Base-by-base conservation (phyloP, 108 stramenopile genomes). In the Nannochloropsis oceanica region DNA sequence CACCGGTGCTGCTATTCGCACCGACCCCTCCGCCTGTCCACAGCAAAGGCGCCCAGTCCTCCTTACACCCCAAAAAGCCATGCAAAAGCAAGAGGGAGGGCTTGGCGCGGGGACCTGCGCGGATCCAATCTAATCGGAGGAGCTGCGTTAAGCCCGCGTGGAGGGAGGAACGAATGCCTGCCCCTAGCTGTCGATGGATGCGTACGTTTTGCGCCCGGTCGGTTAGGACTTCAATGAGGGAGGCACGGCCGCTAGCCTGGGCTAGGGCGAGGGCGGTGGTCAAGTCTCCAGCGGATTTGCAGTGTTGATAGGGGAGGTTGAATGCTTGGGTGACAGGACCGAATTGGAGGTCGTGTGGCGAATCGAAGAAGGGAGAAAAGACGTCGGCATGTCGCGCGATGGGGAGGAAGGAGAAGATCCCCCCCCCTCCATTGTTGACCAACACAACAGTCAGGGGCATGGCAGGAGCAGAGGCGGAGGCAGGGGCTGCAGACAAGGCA, bases 391-490 rank as follows among this genome's bases (percentile, higher is more conserved):
- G 93, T 80, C 93, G 93, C n/a, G 95, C 93, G 82, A 97, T 94
- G 0, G 96, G 96, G n/a, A 97, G 87, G 84, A 97, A 97, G 26
- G 94, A 93, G 84, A 97, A 97, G 42, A 97, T 97, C 22, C 94
- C 95, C 12, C 96, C 95, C 42, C 96, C 96, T 50, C 94, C 93
- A 85, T 97, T 97, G 92, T 97, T 96, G 42, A 96, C 92, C 44
- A 95, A 86, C 18, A 89, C 88, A 20, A 87, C 27, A 9, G 84
- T 87, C 9, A 89, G 22, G 22, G 79, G 80, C 7, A 11, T 24
- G 73, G 42, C 27, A 25, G 25, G 43, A 2, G 93, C 26, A 42
- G 43, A 80, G 26, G 25, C 44, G 80, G 80, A 83, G 82, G 34
- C 85, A 43, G 26, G 22, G 12, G 81, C 80, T 25, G 24, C 44